Base-by-base conservation (phyloP, 2,329 filamentous ascomycete genomes). In the Pseudocercospora crystallina region DNA sequence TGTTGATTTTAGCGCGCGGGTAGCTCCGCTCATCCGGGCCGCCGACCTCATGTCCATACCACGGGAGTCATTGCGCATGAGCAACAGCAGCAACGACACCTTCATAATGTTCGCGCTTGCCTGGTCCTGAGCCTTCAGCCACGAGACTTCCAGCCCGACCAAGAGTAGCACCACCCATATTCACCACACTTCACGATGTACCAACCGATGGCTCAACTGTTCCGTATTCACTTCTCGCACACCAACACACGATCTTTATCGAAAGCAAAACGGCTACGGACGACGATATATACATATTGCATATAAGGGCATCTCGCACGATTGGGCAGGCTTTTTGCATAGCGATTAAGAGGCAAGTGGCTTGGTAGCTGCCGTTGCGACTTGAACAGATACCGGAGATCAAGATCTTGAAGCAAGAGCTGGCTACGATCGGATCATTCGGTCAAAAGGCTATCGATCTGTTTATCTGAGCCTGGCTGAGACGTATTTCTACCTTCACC, bases 231-330 rank as follows among this genome's bases (percentile, higher is more conserved):
- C 61, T 70, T 74, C 59, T 75, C 71, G 44, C 76, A 80, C 64
- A 78, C 76, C 38, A 76, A 77, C 54, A 75, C 73, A 29, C 71
- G 71, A 52, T 72, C 72, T 60, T 73, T 79, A 78, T 43, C 61
- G 43, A 49, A 48, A 33, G 38, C 54, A 44, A 52, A 47, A 32
- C 47, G 52, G 40, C 39, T 51, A 46, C 49, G 51, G 51, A 20
- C 29, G 30, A 15, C 33, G 41, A 46, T 29, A 50, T 29, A 38
- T 40, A 34, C 35, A 26, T 42, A 20, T 29, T 30, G 44, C 26
- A 47, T 38, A 55, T 57, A 26, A 26, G 20, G 7, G 20, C 20
- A 26, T 26, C 20, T 26, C 20, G 20, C 7, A 26, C 20, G 7
- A 7, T 7, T 26, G 3, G 20, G 20, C n/a, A 26, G 20, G 20